A percentile compares a stretch with the other conserved stretches of the same genome.
phyloP scores from a whole-genome alignment of 176 grass and related monocot genomes.

The Rhynchospora pubera region DNA sequence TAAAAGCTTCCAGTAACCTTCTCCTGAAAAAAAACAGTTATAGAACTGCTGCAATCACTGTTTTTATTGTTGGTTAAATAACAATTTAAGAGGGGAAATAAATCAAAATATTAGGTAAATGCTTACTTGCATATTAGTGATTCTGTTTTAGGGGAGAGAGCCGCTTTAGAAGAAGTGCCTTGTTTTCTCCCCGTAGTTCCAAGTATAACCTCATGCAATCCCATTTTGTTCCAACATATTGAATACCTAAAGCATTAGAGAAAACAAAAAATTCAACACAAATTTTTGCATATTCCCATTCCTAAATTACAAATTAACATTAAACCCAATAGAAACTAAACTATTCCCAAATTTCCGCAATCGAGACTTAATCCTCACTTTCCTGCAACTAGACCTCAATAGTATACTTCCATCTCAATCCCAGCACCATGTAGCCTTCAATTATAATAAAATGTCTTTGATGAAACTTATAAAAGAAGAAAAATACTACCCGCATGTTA shows the following conservation, averaged over 20 bases:
- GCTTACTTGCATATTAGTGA: slow-evolving; percentile 90
- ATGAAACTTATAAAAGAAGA: background rate
- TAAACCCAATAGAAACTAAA: background rate
- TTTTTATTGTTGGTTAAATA: background rate
- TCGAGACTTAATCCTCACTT: background rate
- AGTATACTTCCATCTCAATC: background rate
- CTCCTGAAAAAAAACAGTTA: slow-evolving; percentile 31
- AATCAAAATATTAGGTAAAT: slow-evolving; percentile 14
- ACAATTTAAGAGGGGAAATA: background rate
- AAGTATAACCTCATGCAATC: slow-evolving; percentile 74
- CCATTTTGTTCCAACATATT: slow-evolving; percentile 77
- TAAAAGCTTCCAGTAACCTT: slow-evolving; percentile 58
- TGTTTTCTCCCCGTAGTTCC: slow-evolving; percentile 93
- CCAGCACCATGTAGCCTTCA: background rate
- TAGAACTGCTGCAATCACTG: background rate
- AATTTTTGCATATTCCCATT: background rate
- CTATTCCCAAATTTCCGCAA: background rate
- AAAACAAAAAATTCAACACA: background rate
- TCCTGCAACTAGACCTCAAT: background rate
- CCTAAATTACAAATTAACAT: background rate
- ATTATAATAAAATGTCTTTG: background rate
- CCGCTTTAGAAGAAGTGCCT: slow-evolving; percentile 67
- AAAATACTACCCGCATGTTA: slow-evolving; percentile 83
- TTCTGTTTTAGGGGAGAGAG: slow-evolving; percentile 49
- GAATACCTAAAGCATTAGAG: slow-evolving; percentile 53